phyloP scores from a whole-genome alignment of 1,284 basidiomycete species.

The Rhodofomes roseus region DNA sequence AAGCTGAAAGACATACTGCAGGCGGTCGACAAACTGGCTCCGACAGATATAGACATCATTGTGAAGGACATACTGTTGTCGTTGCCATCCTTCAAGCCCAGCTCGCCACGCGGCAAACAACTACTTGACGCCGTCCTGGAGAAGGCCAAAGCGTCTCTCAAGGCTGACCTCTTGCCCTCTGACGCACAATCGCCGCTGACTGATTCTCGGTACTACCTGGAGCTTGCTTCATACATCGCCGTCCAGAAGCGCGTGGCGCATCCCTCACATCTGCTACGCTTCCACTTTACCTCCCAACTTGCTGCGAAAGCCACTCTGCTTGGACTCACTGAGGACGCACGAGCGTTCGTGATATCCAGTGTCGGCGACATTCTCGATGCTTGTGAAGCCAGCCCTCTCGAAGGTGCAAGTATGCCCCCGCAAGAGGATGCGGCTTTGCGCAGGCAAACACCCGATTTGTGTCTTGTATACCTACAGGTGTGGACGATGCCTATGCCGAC shows the following conservation, averaged over 20 bases:
- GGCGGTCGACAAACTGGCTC: slow-evolving; percentile 46
- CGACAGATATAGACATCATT: slow-evolving; percentile 42
- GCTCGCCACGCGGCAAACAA: slow-evolving; percentile 35
- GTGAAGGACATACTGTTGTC: slow-evolving; percentile 50
- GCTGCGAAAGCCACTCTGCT: slow-evolving; percentile 45
- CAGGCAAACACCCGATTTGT: slow-evolving; percentile 44
- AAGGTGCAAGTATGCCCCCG: slow-evolving; percentile 3
- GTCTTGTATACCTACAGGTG: slow-evolving; percentile 48
- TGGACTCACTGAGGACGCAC: slow-evolving; percentile 39
- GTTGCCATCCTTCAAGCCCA: slow-evolving; percentile 41
- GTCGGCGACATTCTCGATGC: slow-evolving; percentile 17
- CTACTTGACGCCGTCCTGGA: slow-evolving; percentile 44
- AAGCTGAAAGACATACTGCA: slow-evolving; percentile 21
- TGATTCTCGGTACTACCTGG: slow-evolving; percentile 41
- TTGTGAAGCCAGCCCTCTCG: slow-evolving; percentile 13
- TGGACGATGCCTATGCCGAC: slow-evolving; percentile 7
- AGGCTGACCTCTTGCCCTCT: slow-evolving; percentile 31
- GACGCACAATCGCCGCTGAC: slow-evolving; percentile 25
- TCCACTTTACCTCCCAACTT: slow-evolving; percentile 42
- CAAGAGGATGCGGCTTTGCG: slow-evolving; percentile 28
- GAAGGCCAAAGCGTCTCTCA: slow-evolving; percentile 35
- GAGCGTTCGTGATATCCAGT: slow-evolving; percentile 39
- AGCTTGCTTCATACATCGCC: slow-evolving; percentile 42
- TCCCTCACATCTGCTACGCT: slow-evolving; percentile 45
- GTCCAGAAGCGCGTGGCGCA: slow-evolving; percentile 40